A percentile compares a stretch with the other conserved stretches of the same genome.
phyloP scores from a whole-genome alignment of 352 stramenopile genomes.

The Phytophthora constricta region DNA sequence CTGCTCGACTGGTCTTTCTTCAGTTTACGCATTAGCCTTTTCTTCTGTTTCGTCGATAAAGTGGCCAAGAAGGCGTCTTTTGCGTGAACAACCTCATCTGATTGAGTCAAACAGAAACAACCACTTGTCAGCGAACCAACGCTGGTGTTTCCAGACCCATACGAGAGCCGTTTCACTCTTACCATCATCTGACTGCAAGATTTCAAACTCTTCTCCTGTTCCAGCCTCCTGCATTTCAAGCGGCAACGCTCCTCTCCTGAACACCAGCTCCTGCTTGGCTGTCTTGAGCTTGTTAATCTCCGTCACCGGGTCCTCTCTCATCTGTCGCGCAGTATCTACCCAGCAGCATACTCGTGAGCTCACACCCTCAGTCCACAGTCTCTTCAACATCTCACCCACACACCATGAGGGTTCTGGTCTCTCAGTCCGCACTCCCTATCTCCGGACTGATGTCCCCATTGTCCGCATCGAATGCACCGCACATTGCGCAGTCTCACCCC shows the following conservation, averaged over 20 bases:
- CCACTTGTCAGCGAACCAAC: too few species aligned
- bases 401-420: slow-evolving; percentile 78
- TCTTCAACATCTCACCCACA: slow-evolving; percentile 2
- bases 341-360: slow-evolving; percentile 3
- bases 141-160: too few species aligned
- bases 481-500: slow-evolving; percentile 87
- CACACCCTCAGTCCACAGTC: background rate
- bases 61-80: slow-evolving; percentile 61
- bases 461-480: slow-evolving; percentile 77
- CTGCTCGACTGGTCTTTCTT: slow-evolving; percentile 35
- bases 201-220: slow-evolving; percentile 56
- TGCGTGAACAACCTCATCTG: slow-evolving; percentile 37
- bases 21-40: slow-evolving; percentile 62
- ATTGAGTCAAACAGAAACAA: slow-evolving; percentile 6
- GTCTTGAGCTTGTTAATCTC: slow-evolving; percentile 64
- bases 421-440: slow-evolving; percentile 83
- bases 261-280: slow-evolving; percentile 67
- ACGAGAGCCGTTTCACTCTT: too few species aligned
- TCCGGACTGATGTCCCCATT: slow-evolving; percentile 87
- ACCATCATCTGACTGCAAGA: slow-evolving; percentile 74
- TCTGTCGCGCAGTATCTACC: slow-evolving; percentile 71
- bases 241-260: slow-evolving; percentile 61
- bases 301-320: slow-evolving; percentile 77
- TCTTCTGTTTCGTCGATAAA: slow-evolving; percentile 77
- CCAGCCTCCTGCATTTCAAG: slow-evolving; percentile 65